These are phyloP conservation scores for Crithidia mellificae DNA, from an alignment of 208 protist genomes.

Conservation along the genomic window DNA sequence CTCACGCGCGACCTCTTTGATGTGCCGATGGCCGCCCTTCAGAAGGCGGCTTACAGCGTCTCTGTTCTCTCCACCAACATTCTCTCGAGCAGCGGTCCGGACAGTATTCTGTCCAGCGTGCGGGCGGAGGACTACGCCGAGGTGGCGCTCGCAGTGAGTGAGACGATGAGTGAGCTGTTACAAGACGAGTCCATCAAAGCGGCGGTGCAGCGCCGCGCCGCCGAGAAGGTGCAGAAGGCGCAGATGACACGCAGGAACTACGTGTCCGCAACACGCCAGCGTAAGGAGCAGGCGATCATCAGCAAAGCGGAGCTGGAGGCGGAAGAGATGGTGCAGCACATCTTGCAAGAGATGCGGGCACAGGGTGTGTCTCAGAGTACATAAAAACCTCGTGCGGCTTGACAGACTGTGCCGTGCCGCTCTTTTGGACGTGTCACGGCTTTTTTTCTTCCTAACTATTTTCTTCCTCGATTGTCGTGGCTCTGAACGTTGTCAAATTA, in stretches of 20 bases:
- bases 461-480: no score
- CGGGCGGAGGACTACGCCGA: conserved; percentile 44
- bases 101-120: conserved; percentile 11
- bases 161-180: conserved; percentile 70
- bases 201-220: conserved; percentile 66
- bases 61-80: conserved; percentile 56
- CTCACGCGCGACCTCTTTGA: conserved; percentile 32
- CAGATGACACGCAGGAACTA: conserved; percentile 28
- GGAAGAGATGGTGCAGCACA: conserved; percentile 68
- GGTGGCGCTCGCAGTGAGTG: conserved; percentile 42
- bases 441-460: conserved; percentile 3
- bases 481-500: no score
- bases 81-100: conserved; percentile 24
- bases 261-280: conserved; percentile 25
- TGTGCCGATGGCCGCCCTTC: conserved; percentile 36
- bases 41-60: conserved; percentile 53
- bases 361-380: conserved; percentile 23
- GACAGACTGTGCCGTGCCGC: background rate
- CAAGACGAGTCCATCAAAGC: conserved; percentile 57
- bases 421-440: no score
- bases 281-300: conserved; percentile 65
- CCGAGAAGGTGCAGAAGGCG: conserved; percentile 42
- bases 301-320: conserved; percentile 74
- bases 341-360: conserved; percentile 73
- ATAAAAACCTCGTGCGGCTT: background rate